Evolutionary conservation across 2,329 filamentous ascomycete species (phyloP), one percentile per base, ranked within the genome.

Genomic region (Colletotrichum chrysophilum): DNA sequence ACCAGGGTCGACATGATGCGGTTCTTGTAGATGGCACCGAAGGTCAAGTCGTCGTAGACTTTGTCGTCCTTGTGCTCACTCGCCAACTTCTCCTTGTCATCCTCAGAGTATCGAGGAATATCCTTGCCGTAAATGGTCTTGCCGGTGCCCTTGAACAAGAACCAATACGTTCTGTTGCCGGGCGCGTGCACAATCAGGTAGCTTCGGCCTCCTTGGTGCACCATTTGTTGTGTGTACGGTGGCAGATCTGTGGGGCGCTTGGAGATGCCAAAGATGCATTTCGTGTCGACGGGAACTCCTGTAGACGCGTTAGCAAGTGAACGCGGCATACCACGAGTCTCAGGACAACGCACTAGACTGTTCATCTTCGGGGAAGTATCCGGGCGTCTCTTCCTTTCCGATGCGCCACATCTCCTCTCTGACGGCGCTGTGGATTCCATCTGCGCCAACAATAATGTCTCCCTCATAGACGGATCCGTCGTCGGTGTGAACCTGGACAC

Each of bases 261-360:
- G 4, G 84, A 81, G 16, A 86, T 86, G 12, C 85, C 85, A 64
- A 85, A 87, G n/a, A 82, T 82, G 77, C 84, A 86, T n/a, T 76
- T 73, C 0, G 68, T 72, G n/a, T 61, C 61, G 16, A 75, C 64
- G 6, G 64, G 64, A 18, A 77, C 69, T n/a, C 60, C 76, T 77
- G 5, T 1, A 6, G 5, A 18, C 21, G 24, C 5, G n/a, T 71
- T 9, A 67, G 38, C 4, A 58, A 21, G 8, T 34, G 32, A 14
- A 34, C 13, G 12, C 13, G 32, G 32, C 12, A 34, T 34, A 34
- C 32, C 12, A 34, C 32, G 32, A 34, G 32, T 34, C 32, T 34
- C 32, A 32, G 32, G 32, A 34, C 32, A 34, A 34, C 32, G 32
- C 13, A 34, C 34, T 36, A 0, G 34, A 67, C n/a, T 79, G 67